Conservation (phyloP, 805 yeast species). For the Nakazawaea populi region DNA sequence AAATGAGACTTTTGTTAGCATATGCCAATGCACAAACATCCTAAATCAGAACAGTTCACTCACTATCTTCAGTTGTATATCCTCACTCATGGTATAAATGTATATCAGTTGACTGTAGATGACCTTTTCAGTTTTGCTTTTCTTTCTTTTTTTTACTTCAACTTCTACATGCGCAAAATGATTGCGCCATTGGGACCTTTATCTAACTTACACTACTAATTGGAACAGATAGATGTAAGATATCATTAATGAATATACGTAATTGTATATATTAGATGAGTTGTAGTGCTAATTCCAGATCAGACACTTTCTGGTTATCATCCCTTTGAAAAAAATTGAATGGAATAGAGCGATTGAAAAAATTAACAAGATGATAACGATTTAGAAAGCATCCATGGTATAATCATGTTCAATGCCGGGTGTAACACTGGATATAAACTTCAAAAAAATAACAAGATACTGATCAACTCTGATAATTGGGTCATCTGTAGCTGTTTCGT, state of each 20-base stretch:
- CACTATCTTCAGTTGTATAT: constrained; percentile 22
- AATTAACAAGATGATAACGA: not conserved
- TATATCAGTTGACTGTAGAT: not conserved
- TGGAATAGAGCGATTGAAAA: not conserved
- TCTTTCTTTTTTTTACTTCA: too few relatives aligned
- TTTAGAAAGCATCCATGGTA: constrained; percentile 89
- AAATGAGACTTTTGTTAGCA: not conserved
- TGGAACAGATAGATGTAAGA: too few relatives aligned
- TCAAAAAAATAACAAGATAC: constrained; percentile 80
- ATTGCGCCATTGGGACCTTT: too few relatives aligned
- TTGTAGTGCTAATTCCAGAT: not conserved
- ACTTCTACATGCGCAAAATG: too few relatives aligned
- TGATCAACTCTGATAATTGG: constrained; percentile 79
- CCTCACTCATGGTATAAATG: constrained; percentile 8
- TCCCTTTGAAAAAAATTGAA: too few relatives aligned
- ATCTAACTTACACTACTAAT: too few relatives aligned
- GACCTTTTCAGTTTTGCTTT: too few relatives aligned
- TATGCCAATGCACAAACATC: too few relatives aligned
- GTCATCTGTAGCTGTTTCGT: constrained; percentile 27
- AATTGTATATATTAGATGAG: not conserved
- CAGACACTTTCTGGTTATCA: too few relatives aligned
- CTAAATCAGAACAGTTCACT: constrained; percentile 10
- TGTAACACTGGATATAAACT: constrained; percentile 93
- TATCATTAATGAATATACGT: too few relatives aligned
- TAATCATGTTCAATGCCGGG: constrained; percentile 97